These are phyloP conservation scores for Wickerhamia fluorescens DNA, from an alignment of 805 yeast genomes.

Conservation along the genomic window DNA sequence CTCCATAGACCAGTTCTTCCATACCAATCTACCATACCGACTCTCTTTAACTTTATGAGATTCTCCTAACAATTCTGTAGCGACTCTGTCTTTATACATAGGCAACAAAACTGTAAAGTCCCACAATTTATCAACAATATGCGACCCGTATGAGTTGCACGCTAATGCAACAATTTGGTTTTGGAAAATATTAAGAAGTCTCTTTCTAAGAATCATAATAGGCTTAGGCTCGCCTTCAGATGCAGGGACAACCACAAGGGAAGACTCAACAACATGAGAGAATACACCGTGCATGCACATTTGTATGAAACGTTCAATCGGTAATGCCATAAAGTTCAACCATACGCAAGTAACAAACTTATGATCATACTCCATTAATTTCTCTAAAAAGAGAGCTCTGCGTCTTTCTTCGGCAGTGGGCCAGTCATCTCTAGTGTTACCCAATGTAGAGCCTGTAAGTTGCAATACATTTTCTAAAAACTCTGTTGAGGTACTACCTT, in stretches of 20 bases:
- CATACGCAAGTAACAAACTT: conserved; percentile 51
- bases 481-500: conserved; percentile 27
- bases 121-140: conserved; percentile 82
- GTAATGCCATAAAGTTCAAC: conserved; percentile 53
- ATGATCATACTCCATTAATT: conserved; percentile 61
- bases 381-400: conserved; percentile 67
- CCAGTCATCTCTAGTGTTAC: conserved; percentile 82
- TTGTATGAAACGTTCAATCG: conserved; percentile 54
- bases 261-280: conserved; percentile 76
- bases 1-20: conserved; percentile 95
- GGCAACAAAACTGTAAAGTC: conserved; percentile 67
- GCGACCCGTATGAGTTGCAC: conserved; percentile 87
- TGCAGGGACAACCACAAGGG: conserved; percentile 39
- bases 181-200: conserved; percentile 58
- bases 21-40: conserved; percentile 80
- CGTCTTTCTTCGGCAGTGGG: conserved; percentile 87
- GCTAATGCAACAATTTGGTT: conserved; percentile 53
- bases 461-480: conserved; percentile 64
- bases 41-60: conserved; percentile 74
- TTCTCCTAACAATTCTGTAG: conserved; percentile 52
- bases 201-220: conserved; percentile 51
- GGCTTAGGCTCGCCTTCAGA: conserved; percentile 39
- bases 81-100: conserved; percentile 81
- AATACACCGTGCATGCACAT: conserved; percentile 88
- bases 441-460: conserved; percentile 64